Conservation (phyloP, 2,329 filamentous ascomycete genomes). For the Trichothecium roseum region DNA sequence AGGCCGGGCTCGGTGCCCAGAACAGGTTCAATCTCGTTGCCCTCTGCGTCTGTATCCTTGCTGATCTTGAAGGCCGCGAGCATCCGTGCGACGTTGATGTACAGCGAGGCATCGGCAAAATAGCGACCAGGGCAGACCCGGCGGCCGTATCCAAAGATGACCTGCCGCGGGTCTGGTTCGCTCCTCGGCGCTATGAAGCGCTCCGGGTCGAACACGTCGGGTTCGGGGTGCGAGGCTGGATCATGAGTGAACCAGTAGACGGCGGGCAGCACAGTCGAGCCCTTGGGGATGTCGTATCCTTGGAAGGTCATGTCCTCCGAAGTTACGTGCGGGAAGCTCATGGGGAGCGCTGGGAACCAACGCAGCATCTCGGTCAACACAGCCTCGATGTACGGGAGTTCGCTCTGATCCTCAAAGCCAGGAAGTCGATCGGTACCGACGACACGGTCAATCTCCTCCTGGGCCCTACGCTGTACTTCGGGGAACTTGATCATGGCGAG, state of each 20-base stretch:
- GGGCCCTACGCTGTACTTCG: constrained; percentile 28
- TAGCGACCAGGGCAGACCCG: constrained; percentile 11
- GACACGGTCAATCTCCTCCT: constrained; percentile 30
- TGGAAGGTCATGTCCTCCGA: constrained; percentile 14
- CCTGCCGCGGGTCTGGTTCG: constrained; percentile 8
- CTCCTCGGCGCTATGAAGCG: constrained; percentile 4
- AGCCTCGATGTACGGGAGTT: constrained; percentile 29
- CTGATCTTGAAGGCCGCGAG: constrained; percentile 29
- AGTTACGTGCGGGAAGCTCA: constrained; percentile 24
- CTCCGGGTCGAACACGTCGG: constrained; percentile 2
- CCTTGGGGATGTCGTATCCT: constrained; percentile 18
- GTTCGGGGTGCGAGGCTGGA: constrained; percentile 2
- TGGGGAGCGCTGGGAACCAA: constrained; percentile 18
- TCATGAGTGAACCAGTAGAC: constrained; percentile 12
- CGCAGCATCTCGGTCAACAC: constrained; percentile 19
- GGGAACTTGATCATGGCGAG: constrained; percentile 34
- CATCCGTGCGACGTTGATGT: constrained; percentile 18
- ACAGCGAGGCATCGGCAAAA: constrained; percentile 10
- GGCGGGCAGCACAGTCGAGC: constrained; percentile 11
- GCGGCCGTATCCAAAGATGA: constrained; percentile 11
- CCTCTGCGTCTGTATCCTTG: constrained; percentile 21
- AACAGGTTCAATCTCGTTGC: constrained; percentile 6
- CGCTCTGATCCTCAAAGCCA: constrained; percentile 26
- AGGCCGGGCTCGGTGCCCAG: too few relatives aligned
- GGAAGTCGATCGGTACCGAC: constrained; percentile 31